Percentiles rank a stretch among this genome's conserved stretches.
Evolutionary conservation across 164 flowering plant species (phyloP).

Genomic region (Aristolochia contorta): DNA sequence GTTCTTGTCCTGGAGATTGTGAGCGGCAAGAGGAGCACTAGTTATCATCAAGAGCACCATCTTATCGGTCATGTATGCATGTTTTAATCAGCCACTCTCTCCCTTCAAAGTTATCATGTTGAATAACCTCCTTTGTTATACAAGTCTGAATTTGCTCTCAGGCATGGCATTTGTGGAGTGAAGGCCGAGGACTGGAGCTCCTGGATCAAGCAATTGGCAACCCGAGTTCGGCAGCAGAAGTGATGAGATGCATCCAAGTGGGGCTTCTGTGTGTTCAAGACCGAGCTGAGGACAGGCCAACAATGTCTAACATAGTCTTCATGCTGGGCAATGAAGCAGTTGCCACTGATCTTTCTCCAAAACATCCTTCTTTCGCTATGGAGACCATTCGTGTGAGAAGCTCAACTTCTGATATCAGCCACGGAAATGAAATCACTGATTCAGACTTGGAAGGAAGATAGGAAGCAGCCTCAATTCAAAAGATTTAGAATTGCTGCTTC

Average conservation of each 20-base stretch:
- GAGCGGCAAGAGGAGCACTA: slow-evolving; percentile 10
- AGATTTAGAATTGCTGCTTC: no score
- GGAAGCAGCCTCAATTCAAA: no score
- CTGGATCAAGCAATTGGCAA: slow-evolving; percentile 2
- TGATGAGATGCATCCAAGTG: slow-evolving; percentile 8
- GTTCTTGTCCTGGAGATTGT: slow-evolving; percentile 10
- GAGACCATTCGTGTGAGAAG: no score
- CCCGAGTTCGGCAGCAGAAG: neutral
- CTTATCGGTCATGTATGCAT: neutral
- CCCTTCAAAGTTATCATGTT: neutral
- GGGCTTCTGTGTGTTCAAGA: slow-evolving; percentile 11
- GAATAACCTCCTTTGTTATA: no score
- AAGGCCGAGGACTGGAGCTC: slow-evolving; percentile 5
- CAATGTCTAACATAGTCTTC: neutral
- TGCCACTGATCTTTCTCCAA: slow-evolving; percentile 2
- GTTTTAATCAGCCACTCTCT: neutral
- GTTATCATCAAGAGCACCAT: slow-evolving; percentile 1
- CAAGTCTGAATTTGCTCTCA: neutral
- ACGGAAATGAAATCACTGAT: no score
- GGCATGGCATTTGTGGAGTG: slow-evolving; percentile 12
- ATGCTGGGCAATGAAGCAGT: slow-evolving; percentile 14
- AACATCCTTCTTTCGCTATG: neutral
- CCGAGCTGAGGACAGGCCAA: slow-evolving; percentile 6
- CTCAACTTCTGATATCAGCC: no score
- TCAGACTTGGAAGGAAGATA: no score